Percentiles rank a stretch among this genome's conserved stretches.
These are phyloP conservation scores for Elaeagnus macrophylla DNA, from an alignment of 306 rosid genomes.

Conservation along the genomic window DNA sequence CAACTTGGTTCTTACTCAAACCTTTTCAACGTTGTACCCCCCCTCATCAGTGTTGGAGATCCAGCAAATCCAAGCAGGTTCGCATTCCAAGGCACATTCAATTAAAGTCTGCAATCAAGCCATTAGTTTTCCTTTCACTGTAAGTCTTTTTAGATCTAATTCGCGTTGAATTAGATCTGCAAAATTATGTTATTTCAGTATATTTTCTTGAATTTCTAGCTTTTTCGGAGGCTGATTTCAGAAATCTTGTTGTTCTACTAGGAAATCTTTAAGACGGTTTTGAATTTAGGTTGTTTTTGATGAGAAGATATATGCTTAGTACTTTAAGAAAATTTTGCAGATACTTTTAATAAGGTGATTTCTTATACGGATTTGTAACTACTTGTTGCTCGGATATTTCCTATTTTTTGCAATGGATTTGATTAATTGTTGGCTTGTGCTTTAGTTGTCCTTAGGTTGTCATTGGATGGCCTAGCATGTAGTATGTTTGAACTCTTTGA, in stretches of 20 bases:
- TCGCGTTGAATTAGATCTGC: background rate
- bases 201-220: conserved; percentile 1
- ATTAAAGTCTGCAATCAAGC: conserved; percentile 5
- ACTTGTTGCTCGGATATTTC: too few relatives aligned
- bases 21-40: conserved; percentile 19
- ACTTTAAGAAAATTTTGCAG: too few relatives aligned
- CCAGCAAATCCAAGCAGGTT: conserved; percentile 38
- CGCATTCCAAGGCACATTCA: conserved; percentile 19
- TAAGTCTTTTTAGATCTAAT: conserved; percentile 33
- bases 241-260: background rate
- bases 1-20: conserved; percentile 28
- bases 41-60: conserved; percentile 34
- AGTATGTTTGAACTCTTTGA: too few relatives aligned
- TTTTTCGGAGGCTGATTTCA: conserved; percentile 15
- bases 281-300: background rate
- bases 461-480: too few relatives aligned
- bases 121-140: conserved; percentile 4
- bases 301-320: too few relatives aligned
- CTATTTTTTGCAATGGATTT: too few relatives aligned
- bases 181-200: conserved; percentile 1
- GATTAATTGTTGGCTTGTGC: too few relatives aligned
- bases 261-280: conserved; percentile 1
- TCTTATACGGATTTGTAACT: too few relatives aligned
- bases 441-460: too few relatives aligned
- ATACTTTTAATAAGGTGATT: too few relatives aligned